Conservation (phyloP, 345 rosid species). For the Toxicodendron radicans region DNA sequence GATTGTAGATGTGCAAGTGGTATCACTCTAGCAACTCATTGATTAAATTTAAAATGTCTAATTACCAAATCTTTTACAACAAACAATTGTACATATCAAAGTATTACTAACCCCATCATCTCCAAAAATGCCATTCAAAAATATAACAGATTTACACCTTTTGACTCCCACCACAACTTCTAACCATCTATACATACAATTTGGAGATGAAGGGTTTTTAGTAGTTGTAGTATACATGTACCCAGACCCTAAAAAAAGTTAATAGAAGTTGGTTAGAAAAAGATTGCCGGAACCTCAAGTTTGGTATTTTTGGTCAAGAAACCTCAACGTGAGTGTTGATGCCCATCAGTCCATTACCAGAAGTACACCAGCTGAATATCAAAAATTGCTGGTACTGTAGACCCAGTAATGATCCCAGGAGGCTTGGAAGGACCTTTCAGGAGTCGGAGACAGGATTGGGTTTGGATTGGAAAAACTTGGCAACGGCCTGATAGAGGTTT, state of each 20-base stretch:
- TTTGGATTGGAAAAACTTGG: conserved; percentile 71
- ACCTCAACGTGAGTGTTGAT: background rate
- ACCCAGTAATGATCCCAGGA: conserved; percentile 6
- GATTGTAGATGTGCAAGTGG: background rate
- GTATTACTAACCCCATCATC: conserved; percentile 6
- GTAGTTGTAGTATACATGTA: conserved; percentile 32
- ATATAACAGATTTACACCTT: conserved; percentile 30
- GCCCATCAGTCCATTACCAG: background rate
- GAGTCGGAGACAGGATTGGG: conserved; percentile 48
- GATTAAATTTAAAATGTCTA: background rate
- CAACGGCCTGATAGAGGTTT: conserved; percentile 80
- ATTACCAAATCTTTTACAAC: conserved; percentile 1
- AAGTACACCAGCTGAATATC: conserved; percentile 35
- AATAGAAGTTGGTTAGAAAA: conserved; percentile 36
- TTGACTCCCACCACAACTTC: conserved; percentile 2
- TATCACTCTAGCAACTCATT: background rate
- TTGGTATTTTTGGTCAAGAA: too few relatives aligned
- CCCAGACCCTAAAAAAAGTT: conserved; percentile 30
- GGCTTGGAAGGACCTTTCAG: background rate
- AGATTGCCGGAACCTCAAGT: conserved; percentile 3
- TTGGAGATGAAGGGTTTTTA: conserved; percentile 24
- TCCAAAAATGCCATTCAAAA: conserved; percentile 5
- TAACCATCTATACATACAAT: conserved; percentile 39
- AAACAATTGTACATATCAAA: conserved; percentile 19
- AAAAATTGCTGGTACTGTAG: conserved; percentile 37